Evolutionary conservation across 2,329 filamentous ascomycete species (phyloP), one percentile per base, ranked within the genome.

Genomic region (Cryphonectria carpinicola): DNA sequence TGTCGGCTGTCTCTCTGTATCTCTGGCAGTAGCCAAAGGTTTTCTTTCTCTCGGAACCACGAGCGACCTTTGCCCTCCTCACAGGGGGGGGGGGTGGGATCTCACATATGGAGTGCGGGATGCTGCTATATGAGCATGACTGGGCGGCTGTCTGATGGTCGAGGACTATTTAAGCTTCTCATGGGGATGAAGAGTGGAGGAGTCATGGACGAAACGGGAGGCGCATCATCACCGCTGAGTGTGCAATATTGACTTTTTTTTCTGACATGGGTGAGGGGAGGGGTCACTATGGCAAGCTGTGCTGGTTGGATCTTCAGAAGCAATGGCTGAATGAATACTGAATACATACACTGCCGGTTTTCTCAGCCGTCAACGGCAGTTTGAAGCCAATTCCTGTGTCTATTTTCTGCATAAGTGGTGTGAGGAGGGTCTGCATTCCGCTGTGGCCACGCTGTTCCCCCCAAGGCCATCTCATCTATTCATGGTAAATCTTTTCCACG

Each of bases 261-360:
- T 32, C 28, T 3, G 58, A 39, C 3, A 19, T n/a, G 35, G 58
- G 35, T 7, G 35, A 19, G 6, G 10, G 35, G 22, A 22, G 10
- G 6, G 35, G 43, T 49, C 25, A 35, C 39, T 54, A 52, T 65
- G n/a, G 63, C 63, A 28, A 28, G 63, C 63, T 65, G 46, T 43
- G 63, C 35, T 65, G 63, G 28, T 35, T 65, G 37, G 43, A 65
- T 65, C 32, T 65, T 49, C 32, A 17, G 32, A 32, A 22, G 35
- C 46, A 49, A 49, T 65, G 43, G 63, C 43, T 49, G 22, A 54
- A 65, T 65, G 28, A 49, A 65, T 37, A 65, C 63, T 54, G 28
- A 49, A 65, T 49, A 65, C 63, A 52, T 52, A 37, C 43, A 19
- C 63, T 52, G 63, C 43, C 22, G 63, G 39, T 19, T 54, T 54